A percentile compares a stretch with the other conserved stretches of the same genome.
Conservation (phyloP, 2,329 filamentous ascomycete genomes). For the Arthroderma sp. region DNA sequence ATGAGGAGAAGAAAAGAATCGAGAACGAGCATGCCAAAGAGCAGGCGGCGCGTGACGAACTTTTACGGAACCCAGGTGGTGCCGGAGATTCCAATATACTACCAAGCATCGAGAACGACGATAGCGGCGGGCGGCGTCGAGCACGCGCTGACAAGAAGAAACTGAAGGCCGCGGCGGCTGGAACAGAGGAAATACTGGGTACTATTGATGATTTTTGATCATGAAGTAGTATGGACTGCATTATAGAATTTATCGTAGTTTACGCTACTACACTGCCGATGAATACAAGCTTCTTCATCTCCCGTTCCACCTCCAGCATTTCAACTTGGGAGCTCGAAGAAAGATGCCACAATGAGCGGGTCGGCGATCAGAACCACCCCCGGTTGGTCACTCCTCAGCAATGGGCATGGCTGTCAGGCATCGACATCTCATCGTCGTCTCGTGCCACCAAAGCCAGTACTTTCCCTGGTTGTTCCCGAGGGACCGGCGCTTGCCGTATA, state of each 20-base stretch:
- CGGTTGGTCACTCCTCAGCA: too few species aligned
- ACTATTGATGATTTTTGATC: constrained; percentile 20
- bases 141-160: constrained; percentile 19
- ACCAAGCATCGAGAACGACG: constrained; percentile 21
- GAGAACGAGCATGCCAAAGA: constrained; percentile 35
- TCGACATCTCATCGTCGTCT: constrained; percentile 3
- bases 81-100: constrained; percentile 16
- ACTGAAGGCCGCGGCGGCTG: constrained; percentile 17
- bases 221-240: too few species aligned
- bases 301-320: too few species aligned
- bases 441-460: constrained; percentile 10
- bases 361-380: too few species aligned
- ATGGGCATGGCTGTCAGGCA: too few species aligned
- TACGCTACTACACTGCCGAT: too few species aligned
- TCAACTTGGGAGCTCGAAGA: too few species aligned
- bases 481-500: constrained; percentile 6
- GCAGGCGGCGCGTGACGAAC: constrained; percentile 31
- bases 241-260: too few species aligned
- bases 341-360: too few species aligned
- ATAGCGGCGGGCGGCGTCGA: constrained; percentile 10
- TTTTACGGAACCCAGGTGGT: constrained; percentile 29
- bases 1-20: constrained; percentile 33
- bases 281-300: too few species aligned
- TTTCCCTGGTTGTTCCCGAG: constrained; percentile 6
- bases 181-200: constrained; percentile 29